Percentiles rank a stretch among this genome's conserved stretches.
Evolutionary conservation across 1,284 basidiomycete species (phyloP).

Genomic region (Ustilago crameri): DNA sequence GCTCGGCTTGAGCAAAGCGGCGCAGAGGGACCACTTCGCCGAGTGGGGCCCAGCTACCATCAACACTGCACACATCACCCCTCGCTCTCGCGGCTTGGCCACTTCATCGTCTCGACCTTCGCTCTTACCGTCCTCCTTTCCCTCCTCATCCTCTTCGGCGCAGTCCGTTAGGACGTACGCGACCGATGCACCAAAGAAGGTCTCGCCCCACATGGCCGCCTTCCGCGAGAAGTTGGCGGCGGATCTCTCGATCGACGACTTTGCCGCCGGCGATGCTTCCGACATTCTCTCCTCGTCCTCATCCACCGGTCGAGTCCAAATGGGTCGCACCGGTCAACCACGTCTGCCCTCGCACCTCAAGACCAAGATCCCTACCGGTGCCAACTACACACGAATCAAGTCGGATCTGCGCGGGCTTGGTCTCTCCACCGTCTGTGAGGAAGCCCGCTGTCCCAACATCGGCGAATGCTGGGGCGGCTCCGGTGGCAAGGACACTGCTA

Average conservation of each 20-base stretch:
- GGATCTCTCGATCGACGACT: constrained; percentile 58
- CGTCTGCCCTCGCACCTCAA: constrained; percentile 92
- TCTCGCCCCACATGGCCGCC: constrained; percentile 41
- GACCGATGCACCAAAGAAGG: constrained; percentile 28
- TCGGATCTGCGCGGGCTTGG: constrained; percentile 90
- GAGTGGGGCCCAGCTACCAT: constrained; percentile 59
- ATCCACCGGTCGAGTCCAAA: constrained; percentile 35
- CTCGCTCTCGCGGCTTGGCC: constrained; percentile 32
- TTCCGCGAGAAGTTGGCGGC: constrained; percentile 56
- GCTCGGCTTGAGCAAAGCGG: constrained; percentile 56
- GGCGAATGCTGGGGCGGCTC: constrained; percentile 97
- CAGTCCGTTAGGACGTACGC: constrained; percentile 25
- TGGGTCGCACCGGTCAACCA: constrained; percentile 56
- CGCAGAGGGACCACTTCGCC: constrained; percentile 56
- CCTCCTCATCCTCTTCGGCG: neutral
- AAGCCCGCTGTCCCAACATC: constrained; percentile 98
- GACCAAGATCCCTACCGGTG: constrained; percentile 82
- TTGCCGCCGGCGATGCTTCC: constrained; percentile 42
- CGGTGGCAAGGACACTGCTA: constrained; percentile 81
- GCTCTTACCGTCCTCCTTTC: neutral
- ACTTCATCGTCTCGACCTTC: constrained; percentile 11
- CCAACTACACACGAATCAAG: constrained; percentile 91
- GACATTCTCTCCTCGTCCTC: constrained; percentile 14
- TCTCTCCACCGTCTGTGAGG: constrained; percentile 97
- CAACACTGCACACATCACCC: constrained; percentile 51